Percentiles rank a stretch among this genome's conserved stretches.
phyloP scores from a whole-genome alignment of 2,329 filamentous ascomycete species.

The Colletotrichum limetticola region DNA sequence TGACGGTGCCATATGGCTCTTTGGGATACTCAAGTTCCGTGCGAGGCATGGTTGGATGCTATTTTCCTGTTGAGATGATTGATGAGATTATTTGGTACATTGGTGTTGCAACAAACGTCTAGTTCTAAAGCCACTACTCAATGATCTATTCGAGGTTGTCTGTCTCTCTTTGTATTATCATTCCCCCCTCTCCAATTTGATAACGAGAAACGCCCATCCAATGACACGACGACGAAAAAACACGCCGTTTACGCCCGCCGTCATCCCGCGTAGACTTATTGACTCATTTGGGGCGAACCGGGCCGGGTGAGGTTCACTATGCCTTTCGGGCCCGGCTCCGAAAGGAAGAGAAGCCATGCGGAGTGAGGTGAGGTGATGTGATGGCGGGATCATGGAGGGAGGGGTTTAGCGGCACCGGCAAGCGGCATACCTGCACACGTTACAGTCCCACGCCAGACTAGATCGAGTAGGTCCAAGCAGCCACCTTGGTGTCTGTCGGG shows the following conservation, averaged over 20 bases:
- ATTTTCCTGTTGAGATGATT: not conserved
- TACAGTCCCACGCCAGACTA: not conserved
- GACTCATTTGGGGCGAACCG: slow-evolving; percentile 7
- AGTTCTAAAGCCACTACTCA: no score
- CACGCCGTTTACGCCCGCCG: not conserved
- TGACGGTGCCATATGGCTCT: slow-evolving; percentile 71
- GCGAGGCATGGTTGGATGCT: slow-evolving; percentile 49
- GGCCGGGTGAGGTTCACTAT: not conserved
- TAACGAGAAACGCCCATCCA: not conserved
- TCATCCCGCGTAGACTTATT: not conserved
- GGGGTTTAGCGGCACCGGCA: not conserved
- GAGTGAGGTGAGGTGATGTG: not conserved
- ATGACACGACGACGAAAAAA: not conserved
- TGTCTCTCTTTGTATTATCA: not conserved
- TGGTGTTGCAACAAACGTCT: not conserved
- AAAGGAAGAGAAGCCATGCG: not conserved
- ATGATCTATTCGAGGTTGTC: not conserved
- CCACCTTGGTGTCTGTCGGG: not conserved
- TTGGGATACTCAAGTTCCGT: slow-evolving; percentile 70
- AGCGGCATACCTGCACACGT: not conserved
- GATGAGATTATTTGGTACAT: not conserved
- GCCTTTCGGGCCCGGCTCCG: slow-evolving; percentile 4
- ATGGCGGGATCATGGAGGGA: not conserved
- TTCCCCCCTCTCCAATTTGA: not conserved
- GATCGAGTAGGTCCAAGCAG: slow-evolving; percentile 16